A percentile compares a stretch with the other conserved stretches of the same genome.
These are phyloP conservation scores for Uronychia setigera DNA, from an alignment of 73 alveolate genomes.

Conservation along the genomic window DNA sequence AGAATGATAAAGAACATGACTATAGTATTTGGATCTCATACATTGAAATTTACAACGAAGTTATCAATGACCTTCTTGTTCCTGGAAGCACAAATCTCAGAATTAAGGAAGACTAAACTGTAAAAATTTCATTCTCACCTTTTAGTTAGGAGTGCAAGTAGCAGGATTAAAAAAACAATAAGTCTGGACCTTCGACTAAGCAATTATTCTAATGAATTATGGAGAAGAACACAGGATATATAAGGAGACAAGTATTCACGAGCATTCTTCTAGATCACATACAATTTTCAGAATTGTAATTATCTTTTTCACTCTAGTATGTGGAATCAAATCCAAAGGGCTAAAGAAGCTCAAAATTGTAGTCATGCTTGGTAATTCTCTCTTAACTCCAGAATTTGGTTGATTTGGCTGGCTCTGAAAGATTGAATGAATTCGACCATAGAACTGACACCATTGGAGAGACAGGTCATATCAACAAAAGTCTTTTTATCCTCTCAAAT, in stretches of 20 bases:
- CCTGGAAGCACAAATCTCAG: constrained; percentile 73
- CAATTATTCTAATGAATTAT: constrained; percentile 81
- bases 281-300: constrained; percentile 81
- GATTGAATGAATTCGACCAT: constrained; percentile 77
- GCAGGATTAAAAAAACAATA: constrained; percentile 61
- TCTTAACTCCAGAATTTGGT: constrained; percentile 79
- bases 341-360: neutral
- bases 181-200: constrained; percentile 84
- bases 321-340: constrained; percentile 69
- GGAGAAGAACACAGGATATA: constrained; percentile 97
- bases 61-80: constrained; percentile 91
- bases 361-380: constrained; percentile 23
- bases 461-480: constrained; percentile 86
- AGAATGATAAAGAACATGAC: constrained; percentile 59
- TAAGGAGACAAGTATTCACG: constrained; percentile 95
- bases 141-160: constrained; percentile 68
- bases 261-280: constrained; percentile 96
- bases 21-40: constrained; percentile 85
- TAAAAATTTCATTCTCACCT: neutral
- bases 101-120: constrained; percentile 75
- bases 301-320: constrained; percentile 6
- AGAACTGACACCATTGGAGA: constrained; percentile 63
- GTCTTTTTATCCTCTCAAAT: constrained; percentile 83
- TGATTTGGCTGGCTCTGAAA: constrained; percentile 96
- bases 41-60: constrained; percentile 95